Conservation (phyloP, 2,329 filamentous ascomycete species). For the Lasiodiplodia sp. region DNA sequence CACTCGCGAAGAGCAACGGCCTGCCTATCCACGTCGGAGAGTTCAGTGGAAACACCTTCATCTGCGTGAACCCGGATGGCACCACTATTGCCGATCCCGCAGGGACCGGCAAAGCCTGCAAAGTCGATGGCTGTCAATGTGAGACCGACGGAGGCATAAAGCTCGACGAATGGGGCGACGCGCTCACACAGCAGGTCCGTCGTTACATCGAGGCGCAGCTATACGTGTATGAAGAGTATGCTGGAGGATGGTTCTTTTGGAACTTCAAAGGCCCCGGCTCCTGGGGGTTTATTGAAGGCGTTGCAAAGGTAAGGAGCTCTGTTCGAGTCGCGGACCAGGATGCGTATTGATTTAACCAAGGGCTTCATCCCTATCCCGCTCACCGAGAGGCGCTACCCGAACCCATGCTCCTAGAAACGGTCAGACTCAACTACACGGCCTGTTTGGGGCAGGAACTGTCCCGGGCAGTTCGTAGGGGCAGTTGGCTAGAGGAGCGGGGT, state of each 20-base stretch:
- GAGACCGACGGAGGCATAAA: conserved; percentile 42
- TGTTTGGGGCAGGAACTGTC: not conserved
- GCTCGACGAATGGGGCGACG: conserved; percentile 45
- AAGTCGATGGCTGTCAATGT: conserved; percentile 47
- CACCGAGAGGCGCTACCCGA: conserved; percentile 11
- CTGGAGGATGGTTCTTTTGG: conserved; percentile 54
- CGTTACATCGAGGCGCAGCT: conserved; percentile 54
- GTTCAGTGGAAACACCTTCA: conserved; percentile 53
- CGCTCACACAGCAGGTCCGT: conserved; percentile 47
- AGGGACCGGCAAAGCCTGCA: conserved; percentile 38
- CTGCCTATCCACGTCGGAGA: conserved; percentile 53
- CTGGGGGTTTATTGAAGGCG: conserved; percentile 52
- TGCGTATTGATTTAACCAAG: not conserved
- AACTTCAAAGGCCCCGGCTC: conserved; percentile 51
- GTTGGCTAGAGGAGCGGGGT: not conserved
- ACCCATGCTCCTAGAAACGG: conserved; percentile 14
- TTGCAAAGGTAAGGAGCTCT: conserved; percentile 42
- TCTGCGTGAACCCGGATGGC: conserved; percentile 53
- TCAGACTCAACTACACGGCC: not conserved
- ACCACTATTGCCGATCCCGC: conserved; percentile 39
- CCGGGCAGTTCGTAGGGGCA: not conserved
- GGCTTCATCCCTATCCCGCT: conserved; percentile 26
- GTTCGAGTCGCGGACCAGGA: not conserved
- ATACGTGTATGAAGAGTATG: conserved; percentile 51
- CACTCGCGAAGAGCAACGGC: conserved; percentile 46